A percentile compares a stretch with the other conserved stretches of the same genome.
Conservation (phyloP, 208 protist genomes). For the Novymonas esmeraldas region DNA sequence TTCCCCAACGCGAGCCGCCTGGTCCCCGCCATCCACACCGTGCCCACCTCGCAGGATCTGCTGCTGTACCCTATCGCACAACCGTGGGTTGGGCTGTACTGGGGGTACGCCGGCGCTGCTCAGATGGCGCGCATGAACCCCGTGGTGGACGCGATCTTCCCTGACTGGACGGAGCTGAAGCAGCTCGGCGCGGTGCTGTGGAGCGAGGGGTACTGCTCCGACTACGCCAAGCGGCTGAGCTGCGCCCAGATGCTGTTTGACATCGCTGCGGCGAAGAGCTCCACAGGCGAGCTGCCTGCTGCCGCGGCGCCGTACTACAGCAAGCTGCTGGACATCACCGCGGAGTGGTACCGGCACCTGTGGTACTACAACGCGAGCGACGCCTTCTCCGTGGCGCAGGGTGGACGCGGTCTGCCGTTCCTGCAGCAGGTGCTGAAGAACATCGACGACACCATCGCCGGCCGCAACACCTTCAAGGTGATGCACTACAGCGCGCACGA, state of each 20-base stretch:
- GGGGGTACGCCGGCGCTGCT: slow-evolving; percentile 11
- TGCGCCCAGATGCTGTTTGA: slow-evolving; percentile 42
- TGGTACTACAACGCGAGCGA: slow-evolving; percentile 34
- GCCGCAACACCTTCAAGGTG: slow-evolving; percentile 41
- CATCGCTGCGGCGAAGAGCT: slow-evolving; percentile 37
- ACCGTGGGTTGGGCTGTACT: slow-evolving; percentile 25
- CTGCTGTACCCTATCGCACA: slow-evolving; percentile 31
- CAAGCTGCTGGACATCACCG: slow-evolving; percentile 31
- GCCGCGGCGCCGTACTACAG: slow-evolving; percentile 22
- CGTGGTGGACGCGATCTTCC: slow-evolving; percentile 24
- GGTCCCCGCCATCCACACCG: slow-evolving; percentile 54
- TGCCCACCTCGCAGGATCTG: slow-evolving; percentile 2
- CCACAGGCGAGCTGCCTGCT: slow-evolving; percentile 11
- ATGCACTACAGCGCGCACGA: slow-evolving; percentile 61
- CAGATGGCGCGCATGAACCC: slow-evolving; percentile 15
- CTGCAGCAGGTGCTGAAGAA: slow-evolving; percentile 45
- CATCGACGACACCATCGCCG: slow-evolving; percentile 27
- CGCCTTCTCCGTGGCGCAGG: slow-evolving; percentile 33
- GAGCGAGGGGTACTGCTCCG: slow-evolving; percentile 40
- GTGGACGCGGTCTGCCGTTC: slow-evolving; percentile 44
- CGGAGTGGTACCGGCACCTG: slow-evolving; percentile 6
- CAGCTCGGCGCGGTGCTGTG: slow-evolving; percentile 27
- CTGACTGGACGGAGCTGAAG: slow-evolving; percentile 26
- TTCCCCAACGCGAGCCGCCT: slow-evolving; percentile 31
- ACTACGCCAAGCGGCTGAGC: slow-evolving; percentile 21